A percentile compares a stretch with the other conserved stretches of the same genome.
Conservation (phyloP, 2,329 filamentous ascomycete species). For the Monosporascus sp. region DNA sequence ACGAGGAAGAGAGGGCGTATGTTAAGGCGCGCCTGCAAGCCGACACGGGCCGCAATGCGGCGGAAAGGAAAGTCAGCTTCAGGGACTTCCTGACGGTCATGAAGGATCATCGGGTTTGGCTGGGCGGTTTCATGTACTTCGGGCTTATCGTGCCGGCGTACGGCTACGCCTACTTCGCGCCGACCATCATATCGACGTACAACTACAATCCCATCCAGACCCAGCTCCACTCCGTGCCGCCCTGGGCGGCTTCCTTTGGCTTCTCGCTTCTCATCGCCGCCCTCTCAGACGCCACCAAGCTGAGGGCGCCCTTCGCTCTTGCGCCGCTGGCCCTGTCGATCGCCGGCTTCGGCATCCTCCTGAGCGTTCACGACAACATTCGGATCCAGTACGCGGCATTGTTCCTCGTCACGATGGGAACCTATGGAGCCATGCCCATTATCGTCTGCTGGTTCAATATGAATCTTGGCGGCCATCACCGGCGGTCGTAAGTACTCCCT, state of each 20-base stretch:
- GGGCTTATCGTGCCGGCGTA: constrained; percentile 74
- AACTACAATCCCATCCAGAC: constrained; percentile 55
- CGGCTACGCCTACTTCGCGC: constrained; percentile 72
- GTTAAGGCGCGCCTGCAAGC: constrained; percentile 60
- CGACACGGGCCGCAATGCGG: constrained; percentile 64
- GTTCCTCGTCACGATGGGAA: constrained; percentile 75
- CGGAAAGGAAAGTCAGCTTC: constrained; percentile 55
- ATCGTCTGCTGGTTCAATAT: constrained; percentile 80
- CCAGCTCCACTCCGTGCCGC: constrained; percentile 53
- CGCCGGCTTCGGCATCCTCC: constrained; percentile 68
- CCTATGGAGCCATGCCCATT: constrained; percentile 85
- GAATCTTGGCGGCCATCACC: constrained; percentile 69
- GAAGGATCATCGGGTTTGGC: constrained; percentile 68
- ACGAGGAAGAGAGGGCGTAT: constrained; percentile 61
- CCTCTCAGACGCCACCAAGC: constrained; percentile 63
- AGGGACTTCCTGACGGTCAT: constrained; percentile 58
- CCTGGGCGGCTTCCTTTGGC: constrained; percentile 65
- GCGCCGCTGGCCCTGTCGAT: constrained; percentile 65
- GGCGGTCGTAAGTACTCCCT: constrained; percentile 35
- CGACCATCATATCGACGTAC: constrained; percentile 64
- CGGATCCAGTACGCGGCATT: constrained; percentile 70
- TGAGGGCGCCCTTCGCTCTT: constrained; percentile 71
- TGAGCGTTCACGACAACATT: constrained; percentile 63
- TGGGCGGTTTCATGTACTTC: constrained; percentile 78
- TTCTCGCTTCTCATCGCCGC: constrained; percentile 73